Base-by-base conservation (phyloP, 495 filamentous ascomycete genomes). In the Penicillium canariense region DNA sequence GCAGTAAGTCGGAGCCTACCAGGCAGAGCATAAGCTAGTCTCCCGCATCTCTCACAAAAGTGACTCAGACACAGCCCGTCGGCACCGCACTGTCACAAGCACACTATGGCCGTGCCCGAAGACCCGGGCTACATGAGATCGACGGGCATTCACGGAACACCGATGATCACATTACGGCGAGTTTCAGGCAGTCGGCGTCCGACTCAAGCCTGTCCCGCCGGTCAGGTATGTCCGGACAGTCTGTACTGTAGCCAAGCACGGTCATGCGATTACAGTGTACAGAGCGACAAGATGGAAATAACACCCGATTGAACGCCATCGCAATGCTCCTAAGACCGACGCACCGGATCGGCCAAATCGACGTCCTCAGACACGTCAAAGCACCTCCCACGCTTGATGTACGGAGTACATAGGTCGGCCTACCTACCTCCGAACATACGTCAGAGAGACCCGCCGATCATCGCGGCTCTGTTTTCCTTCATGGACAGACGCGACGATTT, bases 381-480 rank as follows among this genome's bases (percentile, higher is more conserved):
- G 22, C 25, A 12, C 14, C n/a, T 22, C 11, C 38, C 38, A 42
- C 38, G n/a, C n/a, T n/a, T n/a, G n/a, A n/a, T n/a, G 20, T 40
- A 22, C 18, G 20, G 18, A 14, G 20, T 2, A 1, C 23, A 28
- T n/a, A 23, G 23, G 25, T 57, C 55, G 55, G 55, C 18, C 25
- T 17, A 57, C 55, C 48, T 57, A 57, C 55, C 55, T 32, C 23
- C n/a, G 10, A 32, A 26, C 35, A 5, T 5, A 32, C 44, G 43
- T 28, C 9, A 48, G 36, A 40, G 26, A 43, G 31, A 57, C 42
- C 18, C 40, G 42, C 48, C 18, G 48, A 56, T 51, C 54, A 46
- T 25, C 43, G 48, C 55, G 55, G 48, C 55, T 57, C 55, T 57
- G 14, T 34, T 27, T 36, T 35, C 14, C 30, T 12, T 11, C 35